These are phyloP conservation scores for Seiridium unicorne DNA, from an alignment of 2,329 filamentous ascomycete species.

Conservation along the genomic window DNA sequence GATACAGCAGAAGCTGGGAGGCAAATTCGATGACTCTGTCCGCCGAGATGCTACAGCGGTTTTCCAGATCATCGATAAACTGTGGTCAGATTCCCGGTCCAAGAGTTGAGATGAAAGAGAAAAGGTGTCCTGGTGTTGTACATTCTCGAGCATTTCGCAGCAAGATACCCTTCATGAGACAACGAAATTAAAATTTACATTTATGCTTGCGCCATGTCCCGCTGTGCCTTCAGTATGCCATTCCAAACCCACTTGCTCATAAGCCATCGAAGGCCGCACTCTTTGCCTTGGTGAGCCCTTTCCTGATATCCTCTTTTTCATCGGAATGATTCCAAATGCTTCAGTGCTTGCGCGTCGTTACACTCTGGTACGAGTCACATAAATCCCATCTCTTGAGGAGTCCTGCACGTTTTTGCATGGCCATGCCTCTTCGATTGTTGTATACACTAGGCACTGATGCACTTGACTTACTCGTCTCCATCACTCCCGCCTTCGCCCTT, in stretches of 20 bases:
- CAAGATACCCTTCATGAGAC: neutral
- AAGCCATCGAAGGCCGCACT: no score
- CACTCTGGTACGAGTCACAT: no score
- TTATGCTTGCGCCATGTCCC: neutral
- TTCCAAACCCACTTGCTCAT: neutral
- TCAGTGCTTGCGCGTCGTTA: no score
- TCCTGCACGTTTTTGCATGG: no score
- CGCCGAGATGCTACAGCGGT: slow-evolving; percentile 83
- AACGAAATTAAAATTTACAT: neutral
- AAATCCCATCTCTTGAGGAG: no score
- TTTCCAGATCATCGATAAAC: slow-evolving; percentile 83
- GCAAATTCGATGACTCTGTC: slow-evolving; percentile 66
- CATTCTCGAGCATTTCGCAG: neutral
- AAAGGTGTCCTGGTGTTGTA: neutral
- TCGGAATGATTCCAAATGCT: no score
- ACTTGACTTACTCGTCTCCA: neutral
- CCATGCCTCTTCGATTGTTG: no score
- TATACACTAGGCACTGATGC: no score
- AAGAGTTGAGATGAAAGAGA: slow-evolving; percentile 12
- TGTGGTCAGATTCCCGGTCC: slow-evolving; percentile 67
- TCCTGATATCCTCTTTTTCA: no score
- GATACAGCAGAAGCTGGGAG: slow-evolving; percentile 84
- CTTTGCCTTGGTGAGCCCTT: no score
- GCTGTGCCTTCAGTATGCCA: neutral
- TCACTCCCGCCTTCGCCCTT: neutral